phyloP scores from a whole-genome alignment of 169 alveolate species.

The Perkinsus marinus region DNA sequence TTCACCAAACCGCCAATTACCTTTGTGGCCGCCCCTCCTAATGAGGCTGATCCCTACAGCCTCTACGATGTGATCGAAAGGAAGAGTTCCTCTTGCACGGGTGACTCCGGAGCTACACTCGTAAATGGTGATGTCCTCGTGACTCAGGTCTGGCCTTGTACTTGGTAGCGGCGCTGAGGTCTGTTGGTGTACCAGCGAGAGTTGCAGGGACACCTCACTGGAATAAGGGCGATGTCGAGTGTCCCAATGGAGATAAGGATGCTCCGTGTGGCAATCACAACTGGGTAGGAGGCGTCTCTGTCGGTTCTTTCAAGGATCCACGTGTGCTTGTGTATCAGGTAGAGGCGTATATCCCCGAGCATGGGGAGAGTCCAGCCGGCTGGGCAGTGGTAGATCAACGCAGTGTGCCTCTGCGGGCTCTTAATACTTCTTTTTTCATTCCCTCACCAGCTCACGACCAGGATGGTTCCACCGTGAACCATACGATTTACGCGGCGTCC shows the following conservation, averaged over 20 bases:
- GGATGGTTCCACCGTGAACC: background rate
- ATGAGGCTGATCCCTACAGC: background rate
- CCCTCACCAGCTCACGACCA: background rate
- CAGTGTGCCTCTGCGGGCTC: background rate
- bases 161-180: background rate
- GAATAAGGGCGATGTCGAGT: background rate
- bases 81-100: background rate
- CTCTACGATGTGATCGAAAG: background rate
- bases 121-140: background rate
- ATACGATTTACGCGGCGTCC: background rate
- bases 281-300: background rate
- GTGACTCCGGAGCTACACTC: background rate
- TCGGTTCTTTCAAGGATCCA: too few species aligned
- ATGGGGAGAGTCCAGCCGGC: background rate
- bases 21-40: background rate
- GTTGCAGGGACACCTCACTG: background rate
- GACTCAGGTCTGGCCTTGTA: background rate
- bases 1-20: background rate
- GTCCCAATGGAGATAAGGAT: background rate
- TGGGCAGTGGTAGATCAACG: background rate
- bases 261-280: background rate
- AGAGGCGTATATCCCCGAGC: background rate
- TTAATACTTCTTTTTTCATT: background rate
- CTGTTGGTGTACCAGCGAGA: background rate
- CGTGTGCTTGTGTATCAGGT: background rate